phyloP scores from a whole-genome alignment of 2,329 filamentous ascomycete genomes.

The Verticillium albo-atrum region DNA sequence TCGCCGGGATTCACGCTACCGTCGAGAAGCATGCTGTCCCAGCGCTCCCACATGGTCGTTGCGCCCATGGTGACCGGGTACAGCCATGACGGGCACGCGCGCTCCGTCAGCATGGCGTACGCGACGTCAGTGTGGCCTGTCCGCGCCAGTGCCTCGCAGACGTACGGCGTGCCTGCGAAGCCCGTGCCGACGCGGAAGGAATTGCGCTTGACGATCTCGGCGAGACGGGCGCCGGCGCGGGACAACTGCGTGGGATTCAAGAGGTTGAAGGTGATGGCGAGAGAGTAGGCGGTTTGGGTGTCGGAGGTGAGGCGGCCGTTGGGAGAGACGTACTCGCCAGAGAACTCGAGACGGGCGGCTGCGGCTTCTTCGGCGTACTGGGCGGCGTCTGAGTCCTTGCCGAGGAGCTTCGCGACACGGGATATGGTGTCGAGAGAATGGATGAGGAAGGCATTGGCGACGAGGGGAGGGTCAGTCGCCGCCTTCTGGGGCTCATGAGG shows the following conservation, averaged over 20 bases:
- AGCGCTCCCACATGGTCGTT: slow-evolving; percentile 38
- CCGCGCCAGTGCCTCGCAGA: slow-evolving; percentile 10
- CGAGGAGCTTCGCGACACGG: not conserved
- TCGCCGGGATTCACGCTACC: slow-evolving; percentile 31
- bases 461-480: slow-evolving; percentile 20
- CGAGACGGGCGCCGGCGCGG: slow-evolving; percentile 2
- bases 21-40: slow-evolving; percentile 32
- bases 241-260: not conserved
- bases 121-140: slow-evolving; percentile 13
- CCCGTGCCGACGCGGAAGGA: slow-evolving; percentile 13
- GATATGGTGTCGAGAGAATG: slow-evolving; percentile 3
- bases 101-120: slow-evolving; percentile 31
- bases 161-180: slow-evolving; percentile 17
- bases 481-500: slow-evolving; percentile 19
- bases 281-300: slow-evolving; percentile 15
- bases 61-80: slow-evolving; percentile 33
- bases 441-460: slow-evolving; percentile 25
- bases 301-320: slow-evolving; percentile 12
- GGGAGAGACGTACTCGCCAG: slow-evolving; percentile 14
- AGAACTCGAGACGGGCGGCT: slow-evolving; percentile 11
- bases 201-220: slow-evolving; percentile 2
- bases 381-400: not conserved
- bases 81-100: slow-evolving; percentile 29
- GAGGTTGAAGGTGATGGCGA: slow-evolving; percentile 15
- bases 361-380: not conserved